Base-by-base conservation (phyloP, 2,329 filamentous ascomycete genomes). In the Talaromyces sp. region DNA sequence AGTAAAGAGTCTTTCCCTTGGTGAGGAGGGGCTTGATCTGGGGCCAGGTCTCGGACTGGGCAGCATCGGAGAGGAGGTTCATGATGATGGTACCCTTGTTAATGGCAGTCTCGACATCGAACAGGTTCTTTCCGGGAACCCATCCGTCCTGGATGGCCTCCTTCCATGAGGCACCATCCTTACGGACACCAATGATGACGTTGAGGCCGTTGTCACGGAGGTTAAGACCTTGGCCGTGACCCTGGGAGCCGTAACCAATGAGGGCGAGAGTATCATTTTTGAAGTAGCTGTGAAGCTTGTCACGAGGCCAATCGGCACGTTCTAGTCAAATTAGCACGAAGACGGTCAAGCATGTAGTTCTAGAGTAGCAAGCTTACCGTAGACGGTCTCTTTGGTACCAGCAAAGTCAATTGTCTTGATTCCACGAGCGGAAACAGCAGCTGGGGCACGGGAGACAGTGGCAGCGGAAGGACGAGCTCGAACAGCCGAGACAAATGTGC, bases 1-100 rank as follows among this genome's bases (percentile, higher is more conserved):
- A 99, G 89, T 99, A 99, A 69, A 99, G 90, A 62, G 94, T 99
- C 93, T 99, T 99, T 83, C 91, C 94, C 89, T 97, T 93, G 79
- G 89, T 92, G 73, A 99, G 83, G 81, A 96, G 89, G 74, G 94
- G 94, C 89, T 97, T 97, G 81, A 99, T 94, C 70, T 86, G 82
- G 72, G 94, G 92, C 94, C 94, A 99, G 64, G 94, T 99, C 89
- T 97, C 94, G 72, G 86, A 91, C 86, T 99, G 94, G 69, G 94
- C 94, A 71, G 94, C 94, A 77, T 99, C 94, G 76, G 86, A 90
- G 79, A 99, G 91, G 69, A 99, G 84, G 87, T 99, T 99, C 94
- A 99, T 99, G 85, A 99, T 77, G 77, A 97, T 90, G 78, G 91
- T 92, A 75, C 93, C 91, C 78, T 87, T 89, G 75, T 84, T 80